A percentile compares a stretch with the other conserved stretches of the same genome.
Conservation (phyloP, 2,329 filamentous ascomycete species). For the Emergomyces africanus region DNA sequence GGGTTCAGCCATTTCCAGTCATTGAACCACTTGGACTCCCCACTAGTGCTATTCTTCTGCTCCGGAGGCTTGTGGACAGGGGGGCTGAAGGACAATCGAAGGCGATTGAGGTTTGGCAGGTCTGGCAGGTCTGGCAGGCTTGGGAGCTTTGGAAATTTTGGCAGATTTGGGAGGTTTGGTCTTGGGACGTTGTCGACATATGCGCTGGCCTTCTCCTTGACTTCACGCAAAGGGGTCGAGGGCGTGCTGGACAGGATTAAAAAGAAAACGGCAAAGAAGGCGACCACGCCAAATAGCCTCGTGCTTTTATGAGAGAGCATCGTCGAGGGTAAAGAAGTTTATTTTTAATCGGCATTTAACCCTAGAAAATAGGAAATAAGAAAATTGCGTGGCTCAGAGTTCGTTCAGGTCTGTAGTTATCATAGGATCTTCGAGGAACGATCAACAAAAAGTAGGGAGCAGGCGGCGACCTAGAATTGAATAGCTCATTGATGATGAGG, state of each 20-base stretch:
- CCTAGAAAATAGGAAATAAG: background rate
- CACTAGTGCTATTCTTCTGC: slow-evolving; percentile 65
- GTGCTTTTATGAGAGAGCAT: slow-evolving; percentile 32
- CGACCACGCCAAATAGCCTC: slow-evolving; percentile 29
- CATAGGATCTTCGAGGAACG: background rate
- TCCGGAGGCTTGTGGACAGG: slow-evolving; percentile 59
- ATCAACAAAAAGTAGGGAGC: too few species aligned
- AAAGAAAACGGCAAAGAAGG: slow-evolving; percentile 31
- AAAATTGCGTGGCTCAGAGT: background rate
- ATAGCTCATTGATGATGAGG: background rate
- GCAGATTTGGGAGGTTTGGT: slow-evolving; percentile 14
- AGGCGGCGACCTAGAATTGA: background rate
- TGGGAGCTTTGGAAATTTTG: background rate
- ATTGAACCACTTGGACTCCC: slow-evolving; percentile 70
- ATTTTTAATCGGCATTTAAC: background rate
- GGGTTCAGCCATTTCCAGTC: slow-evolving; percentile 86
- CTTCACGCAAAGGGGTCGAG: slow-evolving; percentile 14
- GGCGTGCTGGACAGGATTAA: slow-evolving; percentile 34
- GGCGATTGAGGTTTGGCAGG: slow-evolving; percentile 38
- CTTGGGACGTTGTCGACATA: slow-evolving; percentile 22
- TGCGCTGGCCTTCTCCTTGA: slow-evolving; percentile 12
- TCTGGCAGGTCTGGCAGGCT: background rate
- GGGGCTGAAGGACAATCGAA: slow-evolving; percentile 49
- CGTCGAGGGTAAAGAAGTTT: background rate
- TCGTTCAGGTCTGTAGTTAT: background rate